Evolutionary conservation across 306 rosid species (phyloP).

Genomic region (Bauhinia variegata): DNA sequence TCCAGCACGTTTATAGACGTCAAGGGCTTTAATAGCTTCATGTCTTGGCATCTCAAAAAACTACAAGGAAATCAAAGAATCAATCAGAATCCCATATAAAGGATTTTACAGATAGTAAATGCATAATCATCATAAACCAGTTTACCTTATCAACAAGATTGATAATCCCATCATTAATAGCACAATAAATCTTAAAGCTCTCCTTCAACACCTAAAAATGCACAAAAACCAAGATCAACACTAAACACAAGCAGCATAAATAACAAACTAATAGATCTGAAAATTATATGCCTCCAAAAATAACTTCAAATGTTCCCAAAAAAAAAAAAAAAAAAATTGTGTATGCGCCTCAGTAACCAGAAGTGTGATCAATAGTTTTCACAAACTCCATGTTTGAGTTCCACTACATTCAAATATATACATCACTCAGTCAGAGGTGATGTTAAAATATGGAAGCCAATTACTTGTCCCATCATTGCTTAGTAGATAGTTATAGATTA

Average conservation of each 20-base stretch:
- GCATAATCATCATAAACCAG: constrained; percentile 13
- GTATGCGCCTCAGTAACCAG: constrained; percentile 8
- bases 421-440: no score
- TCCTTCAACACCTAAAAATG: constrained; percentile 90
- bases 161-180: constrained; percentile 97
- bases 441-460: no score
- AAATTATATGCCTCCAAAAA: constrained; percentile 1
- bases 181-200: constrained; percentile 85
- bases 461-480: no score
- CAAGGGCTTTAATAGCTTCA: constrained; percentile 90
- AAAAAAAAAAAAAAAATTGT: not conserved
- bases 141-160: constrained; percentile 97
- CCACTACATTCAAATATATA: no score
- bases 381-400: not conserved
- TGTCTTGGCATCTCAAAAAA: constrained; percentile 99
- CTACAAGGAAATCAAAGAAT: constrained; percentile 45
- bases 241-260: not conserved
- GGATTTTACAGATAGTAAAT: constrained; percentile 12
- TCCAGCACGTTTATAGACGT: constrained; percentile 93
- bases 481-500: no score
- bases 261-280: not conserved
- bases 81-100: constrained; percentile 19
- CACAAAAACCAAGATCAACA: constrained; percentile 31
- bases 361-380: constrained; percentile 8
- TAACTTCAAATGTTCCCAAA: not conserved